Conservation (phyloP, 2,329 filamentous ascomycete species). For the Penicillium sp. region DNA sequence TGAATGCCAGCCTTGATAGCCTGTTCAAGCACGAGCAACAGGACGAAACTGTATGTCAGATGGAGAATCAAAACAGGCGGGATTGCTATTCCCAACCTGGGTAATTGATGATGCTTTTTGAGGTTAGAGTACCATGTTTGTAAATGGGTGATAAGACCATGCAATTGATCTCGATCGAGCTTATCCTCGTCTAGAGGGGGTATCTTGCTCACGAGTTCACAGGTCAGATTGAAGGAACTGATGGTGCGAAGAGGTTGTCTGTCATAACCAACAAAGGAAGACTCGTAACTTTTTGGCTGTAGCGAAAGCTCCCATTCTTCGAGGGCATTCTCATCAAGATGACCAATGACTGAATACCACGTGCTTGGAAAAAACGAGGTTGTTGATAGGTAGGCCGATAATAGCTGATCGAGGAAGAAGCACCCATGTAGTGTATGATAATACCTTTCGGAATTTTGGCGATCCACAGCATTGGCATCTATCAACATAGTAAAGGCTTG, state of each 20-base stretch:
- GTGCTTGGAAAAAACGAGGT: slow-evolving; percentile 4
- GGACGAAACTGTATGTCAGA: slow-evolving; percentile 11
- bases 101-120: slow-evolving; percentile 14
- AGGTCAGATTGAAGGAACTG: slow-evolving; percentile 12
- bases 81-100: slow-evolving; percentile 1
- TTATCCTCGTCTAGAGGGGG: slow-evolving; percentile 1
- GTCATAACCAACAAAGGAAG: not conserved
- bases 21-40: slow-evolving; percentile 10
- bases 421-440: slow-evolving; percentile 19
- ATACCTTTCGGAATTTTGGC: slow-evolving; percentile 18
- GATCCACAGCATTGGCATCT: slow-evolving; percentile 35
- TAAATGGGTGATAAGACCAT: slow-evolving; percentile 5
- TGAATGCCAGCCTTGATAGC: not conserved
- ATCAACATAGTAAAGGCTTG: slow-evolving; percentile 57
- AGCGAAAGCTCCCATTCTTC: slow-evolving; percentile 14
- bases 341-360: slow-evolving; percentile 2
- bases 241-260: slow-evolving; percentile 12
- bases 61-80: slow-evolving; percentile 10
- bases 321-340: slow-evolving; percentile 13
- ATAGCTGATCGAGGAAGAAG: slow-evolving; percentile 22
- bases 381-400: slow-evolving; percentile 39
- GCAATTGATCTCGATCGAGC: slow-evolving; percentile 1
- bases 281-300: not conserved
- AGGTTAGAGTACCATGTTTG: slow-evolving; percentile 12
- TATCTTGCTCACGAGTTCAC: slow-evolving; percentile 8